Base-by-base conservation (phyloP, 352 stramenopile species). In the Pythium insidiosum region DNA sequence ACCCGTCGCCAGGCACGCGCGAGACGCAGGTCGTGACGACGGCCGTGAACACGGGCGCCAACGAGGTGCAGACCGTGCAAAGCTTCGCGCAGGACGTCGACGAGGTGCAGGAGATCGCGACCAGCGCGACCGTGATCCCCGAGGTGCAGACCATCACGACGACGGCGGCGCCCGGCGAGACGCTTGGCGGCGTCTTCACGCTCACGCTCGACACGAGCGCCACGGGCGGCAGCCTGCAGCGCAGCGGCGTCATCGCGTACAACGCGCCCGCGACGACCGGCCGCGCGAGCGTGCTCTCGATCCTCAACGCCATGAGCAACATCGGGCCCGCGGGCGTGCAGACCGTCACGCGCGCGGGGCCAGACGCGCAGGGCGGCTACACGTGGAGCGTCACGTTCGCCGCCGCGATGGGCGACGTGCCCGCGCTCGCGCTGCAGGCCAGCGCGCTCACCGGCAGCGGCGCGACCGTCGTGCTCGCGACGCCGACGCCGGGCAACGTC, bases 51-150 rank as follows among this genome's bases (percentile, higher is more conserved):
- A 88, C 88, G 0, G 88, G 86, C 33, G 54, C 91, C 16, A 98
- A 98, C 61, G 91, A 97, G 58, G 74, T 98, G 30, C 91, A 98
- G 67, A 92, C 68, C 6, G 88, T 97, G 56, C 81, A 84, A 47
- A 97, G 84, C 1, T 86, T 73, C 22, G 79, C 74, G 0, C 59
- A 43, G 4, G 70, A 94, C 36, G 70, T 97, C 5, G 73, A 95
- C 47, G 92, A 96, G 50, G 70, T 97, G 21, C 91, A 97, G 59
- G 53, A 81, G 33, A 70, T 97, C 36, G 72, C 56, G 4, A 95
- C 83, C 6, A 82, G 69, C 16, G 85, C 85, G 11, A 80, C 68
- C 6, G 21, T 55, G 15, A 37, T 70, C 0, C 24, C 43, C 1
- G 81, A 94, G 50, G 72, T 90, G 33, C 80, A 95, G 63, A 78